Conservation (phyloP, 106 monocot genomes). For the Dioscorea dumetorum region DNA sequence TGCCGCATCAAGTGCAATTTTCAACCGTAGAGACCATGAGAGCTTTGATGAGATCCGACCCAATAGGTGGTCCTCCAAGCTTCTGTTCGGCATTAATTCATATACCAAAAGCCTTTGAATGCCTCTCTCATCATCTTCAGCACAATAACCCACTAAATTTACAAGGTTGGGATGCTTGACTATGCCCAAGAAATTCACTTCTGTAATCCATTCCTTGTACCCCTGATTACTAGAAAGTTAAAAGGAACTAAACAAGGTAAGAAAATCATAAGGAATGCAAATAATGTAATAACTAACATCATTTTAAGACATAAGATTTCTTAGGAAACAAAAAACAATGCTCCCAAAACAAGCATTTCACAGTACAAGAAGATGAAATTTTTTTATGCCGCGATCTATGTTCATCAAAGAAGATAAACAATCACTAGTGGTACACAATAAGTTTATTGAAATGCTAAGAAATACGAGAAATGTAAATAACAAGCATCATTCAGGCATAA, state of each 20-base stretch:
- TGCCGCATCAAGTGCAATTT: slow-evolving; percentile 52
- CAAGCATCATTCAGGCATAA: no score
- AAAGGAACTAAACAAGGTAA: background rate
- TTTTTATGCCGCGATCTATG: no score
- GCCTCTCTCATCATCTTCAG: slow-evolving; percentile 70
- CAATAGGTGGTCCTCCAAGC: slow-evolving; percentile 51
- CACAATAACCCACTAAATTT: slow-evolving; percentile 62
- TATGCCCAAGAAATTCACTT: slow-evolving; percentile 45
- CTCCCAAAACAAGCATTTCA: background rate
- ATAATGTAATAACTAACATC: background rate
- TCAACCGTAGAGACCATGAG: slow-evolving; percentile 42
- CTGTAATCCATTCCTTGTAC: slow-evolving; percentile 64
- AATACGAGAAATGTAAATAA: no score
- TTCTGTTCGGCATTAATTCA: slow-evolving; percentile 63
- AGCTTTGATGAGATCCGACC: slow-evolving; percentile 17
- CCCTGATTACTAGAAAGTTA: slow-evolving; percentile 38
- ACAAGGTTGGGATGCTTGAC: slow-evolving; percentile 63
- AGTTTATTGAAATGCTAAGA: no score
- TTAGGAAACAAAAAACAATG: background rate
- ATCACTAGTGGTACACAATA: no score
- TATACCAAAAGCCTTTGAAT: slow-evolving; percentile 68
- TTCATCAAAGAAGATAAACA: no score
- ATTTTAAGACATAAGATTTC: background rate
- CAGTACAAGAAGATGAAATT: background rate
- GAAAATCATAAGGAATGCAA: background rate